phyloP scores from a whole-genome alignment of 192 early-diverging fungal species.

The Irineochytrium annulatum region DNA sequence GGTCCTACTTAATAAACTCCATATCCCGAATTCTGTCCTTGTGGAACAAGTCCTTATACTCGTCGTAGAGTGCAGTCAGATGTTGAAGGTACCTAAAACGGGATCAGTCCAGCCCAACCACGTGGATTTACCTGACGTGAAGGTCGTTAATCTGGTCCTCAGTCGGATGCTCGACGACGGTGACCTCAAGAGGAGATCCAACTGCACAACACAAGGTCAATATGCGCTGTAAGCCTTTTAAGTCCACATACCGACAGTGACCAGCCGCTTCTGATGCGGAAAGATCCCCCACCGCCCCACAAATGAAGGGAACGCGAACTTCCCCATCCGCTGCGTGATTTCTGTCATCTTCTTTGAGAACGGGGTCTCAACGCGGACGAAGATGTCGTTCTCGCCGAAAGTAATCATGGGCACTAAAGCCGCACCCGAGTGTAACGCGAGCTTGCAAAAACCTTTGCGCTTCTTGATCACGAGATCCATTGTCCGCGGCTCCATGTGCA shows the following conservation, averaged over 20 bases:
- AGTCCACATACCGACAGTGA: constrained; percentile 18
- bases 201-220: constrained; percentile 6
- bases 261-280: constrained; percentile 18
- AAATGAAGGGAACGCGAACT: constrained; percentile 21
- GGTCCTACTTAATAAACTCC: constrained; percentile 24
- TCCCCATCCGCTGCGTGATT: constrained; percentile 15
- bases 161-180: constrained; percentile 22
- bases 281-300: constrained; percentile 20
- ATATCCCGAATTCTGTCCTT: constrained; percentile 30
- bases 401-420: constrained; percentile 19
- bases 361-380: constrained; percentile 23
- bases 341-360: constrained; percentile 13
- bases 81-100: constrained; percentile 23
- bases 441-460: constrained; percentile 37
- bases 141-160: constrained; percentile 27
- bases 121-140: constrained; percentile 12
- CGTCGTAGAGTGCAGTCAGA: constrained; percentile 24
- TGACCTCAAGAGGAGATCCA: constrained; percentile 24
- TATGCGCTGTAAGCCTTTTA: not conserved
- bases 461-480: constrained; percentile 35
- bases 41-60: constrained; percentile 37
- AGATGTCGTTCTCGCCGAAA: constrained; percentile 28
- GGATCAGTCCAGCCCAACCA: constrained; percentile 1
- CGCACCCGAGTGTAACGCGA: constrained; percentile 34
- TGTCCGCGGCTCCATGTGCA: constrained; percentile 20